These are phyloP conservation scores for Triticum turgidum DNA, from an alignment of 176 grass and related monocot genomes.

Conservation along the genomic window DNA sequence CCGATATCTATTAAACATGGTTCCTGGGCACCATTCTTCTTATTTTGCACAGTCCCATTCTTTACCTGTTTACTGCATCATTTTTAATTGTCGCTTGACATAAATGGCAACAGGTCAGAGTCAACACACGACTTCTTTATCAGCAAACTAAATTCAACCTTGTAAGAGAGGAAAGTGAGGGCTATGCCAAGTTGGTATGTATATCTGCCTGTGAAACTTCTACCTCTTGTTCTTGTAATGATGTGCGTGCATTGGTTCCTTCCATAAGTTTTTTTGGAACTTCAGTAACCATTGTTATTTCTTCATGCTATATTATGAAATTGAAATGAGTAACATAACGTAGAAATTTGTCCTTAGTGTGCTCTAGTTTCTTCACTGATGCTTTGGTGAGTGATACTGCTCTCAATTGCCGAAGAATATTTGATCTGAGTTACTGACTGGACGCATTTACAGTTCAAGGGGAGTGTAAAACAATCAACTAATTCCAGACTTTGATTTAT, in stretches of 20 bases:
- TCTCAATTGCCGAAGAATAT: background rate
- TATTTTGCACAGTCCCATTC: background rate
- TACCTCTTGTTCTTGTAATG: slow-evolving; percentile 21
- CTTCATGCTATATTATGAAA: background rate
- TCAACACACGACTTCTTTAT: slow-evolving; percentile 99
- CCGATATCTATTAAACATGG: background rate
- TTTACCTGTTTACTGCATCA: slow-evolving; percentile 4
- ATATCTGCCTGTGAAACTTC: slow-evolving; percentile 17
- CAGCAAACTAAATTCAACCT: slow-evolving; percentile 99
- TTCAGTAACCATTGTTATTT: slow-evolving; percentile 12
- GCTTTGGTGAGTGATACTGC: background rate
- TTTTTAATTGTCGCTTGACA: slow-evolving; percentile 21
- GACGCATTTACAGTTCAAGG: background rate
- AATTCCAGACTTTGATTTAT: slow-evolving; percentile 1
- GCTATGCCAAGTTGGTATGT: slow-evolving; percentile 94
- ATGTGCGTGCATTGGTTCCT: background rate
- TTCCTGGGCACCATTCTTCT: slow-evolving; percentile 10
- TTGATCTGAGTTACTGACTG: background rate
- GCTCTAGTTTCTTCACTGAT: slow-evolving; percentile 1
- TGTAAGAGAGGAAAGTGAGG: slow-evolving; percentile 97
- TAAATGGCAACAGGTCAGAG: slow-evolving; percentile 79
- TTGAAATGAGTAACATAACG: background rate
- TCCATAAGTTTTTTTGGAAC: background rate
- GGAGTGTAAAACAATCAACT: background rate
- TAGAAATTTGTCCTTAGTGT: slow-evolving; percentile 17